Evolutionary conservation across 2,329 filamentous ascomycete species (phyloP), one percentile per base, ranked within the genome.

Genomic region (Chalara sp.): DNA sequence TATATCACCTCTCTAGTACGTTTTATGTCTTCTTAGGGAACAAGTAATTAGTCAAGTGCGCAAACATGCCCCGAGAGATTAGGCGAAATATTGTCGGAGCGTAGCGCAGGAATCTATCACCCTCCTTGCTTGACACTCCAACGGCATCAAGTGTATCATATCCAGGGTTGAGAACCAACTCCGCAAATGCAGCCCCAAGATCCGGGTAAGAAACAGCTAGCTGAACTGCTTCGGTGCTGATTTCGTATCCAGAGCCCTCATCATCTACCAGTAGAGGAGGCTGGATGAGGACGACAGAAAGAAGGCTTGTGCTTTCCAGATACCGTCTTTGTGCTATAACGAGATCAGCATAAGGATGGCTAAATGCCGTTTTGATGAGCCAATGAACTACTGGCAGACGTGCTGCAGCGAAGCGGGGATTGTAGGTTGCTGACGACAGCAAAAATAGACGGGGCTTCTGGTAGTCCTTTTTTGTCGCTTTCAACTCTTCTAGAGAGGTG

Each of bases 341-440:
- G 10, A 47, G 45, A 47, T 47, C 45, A 10, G 45, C 45, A 31
- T 47, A 47, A n/a, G 45, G 45, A 29, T 47, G 33, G 29, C 13
- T 33, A 29, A 47, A 47, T n/a, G 45, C 45, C 11, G 45, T 47
- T 31, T 47, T 39, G 29, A 47, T 47, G 39, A 47, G 45, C 45
- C 45, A 47, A 32, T 47, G 45, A 13, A 47, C 45, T 13, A 37
- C 5, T 4, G 45, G 45, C 29, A 32, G 45, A 13, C 45, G 31
- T n/a, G 31, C 45, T 39, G 45, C 45, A 12, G 45, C 45, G 33
- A 47, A 47, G 31, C 45, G 31, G 13, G 45, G 31, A 31, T 47
- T 47, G 45, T 37, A 47, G 11, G 45, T 47, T 32, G 45, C 35
- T 31, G 45, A 47, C 12, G 45, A 47, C 32, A 47, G 45, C 11